phyloP scores from a whole-genome alignment of 1,284 basidiomycete genomes.

The Sphaerobolus stellatus region DNA sequence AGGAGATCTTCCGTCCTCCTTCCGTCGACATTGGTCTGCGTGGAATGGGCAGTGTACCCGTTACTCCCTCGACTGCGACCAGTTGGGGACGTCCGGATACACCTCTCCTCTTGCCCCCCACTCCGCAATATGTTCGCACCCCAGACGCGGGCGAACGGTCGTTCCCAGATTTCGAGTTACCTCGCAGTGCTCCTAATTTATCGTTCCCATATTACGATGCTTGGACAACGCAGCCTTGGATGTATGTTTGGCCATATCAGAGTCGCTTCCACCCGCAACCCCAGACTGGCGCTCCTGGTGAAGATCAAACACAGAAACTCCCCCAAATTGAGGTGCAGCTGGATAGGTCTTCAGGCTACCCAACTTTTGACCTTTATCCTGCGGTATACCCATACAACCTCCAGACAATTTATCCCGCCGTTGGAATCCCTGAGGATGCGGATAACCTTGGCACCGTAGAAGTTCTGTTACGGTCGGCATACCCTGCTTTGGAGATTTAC shows the following conservation, averaged over 20 bases:
- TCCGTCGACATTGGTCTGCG: conserved; percentile 47
- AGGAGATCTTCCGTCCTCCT: conserved; percentile 29
- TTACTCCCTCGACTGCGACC: conserved; percentile 30
- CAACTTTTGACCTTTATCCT: conserved; percentile 21
- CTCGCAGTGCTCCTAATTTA: not conserved
- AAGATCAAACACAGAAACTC: not conserved
- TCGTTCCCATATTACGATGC: conserved; percentile 27
- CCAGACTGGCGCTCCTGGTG: not conserved
- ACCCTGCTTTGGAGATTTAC: conserved; percentile 19
- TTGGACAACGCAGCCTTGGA: conserved; percentile 9
- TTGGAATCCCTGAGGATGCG: not conserved
- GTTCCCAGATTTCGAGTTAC: conserved; percentile 23
- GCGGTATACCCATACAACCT: conserved; percentile 16
- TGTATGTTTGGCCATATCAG: conserved; percentile 30
- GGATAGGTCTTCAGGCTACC: conserved; percentile 14
- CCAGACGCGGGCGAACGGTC: conserved; percentile 44
- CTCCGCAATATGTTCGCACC: conserved; percentile 37
- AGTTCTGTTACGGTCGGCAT: not conserved
- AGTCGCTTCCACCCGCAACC: conserved; percentile 3
- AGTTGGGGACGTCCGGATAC: conserved; percentile 18
- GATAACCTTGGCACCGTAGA: not conserved
- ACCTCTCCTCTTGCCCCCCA: conserved; percentile 27
- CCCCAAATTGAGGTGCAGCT: not conserved
- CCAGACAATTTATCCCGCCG: conserved; percentile 14
- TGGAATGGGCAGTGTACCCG: conserved; percentile 36